phyloP scores from a whole-genome alignment of 306 rosid species.

The Sphenostylis stenocarpa region DNA sequence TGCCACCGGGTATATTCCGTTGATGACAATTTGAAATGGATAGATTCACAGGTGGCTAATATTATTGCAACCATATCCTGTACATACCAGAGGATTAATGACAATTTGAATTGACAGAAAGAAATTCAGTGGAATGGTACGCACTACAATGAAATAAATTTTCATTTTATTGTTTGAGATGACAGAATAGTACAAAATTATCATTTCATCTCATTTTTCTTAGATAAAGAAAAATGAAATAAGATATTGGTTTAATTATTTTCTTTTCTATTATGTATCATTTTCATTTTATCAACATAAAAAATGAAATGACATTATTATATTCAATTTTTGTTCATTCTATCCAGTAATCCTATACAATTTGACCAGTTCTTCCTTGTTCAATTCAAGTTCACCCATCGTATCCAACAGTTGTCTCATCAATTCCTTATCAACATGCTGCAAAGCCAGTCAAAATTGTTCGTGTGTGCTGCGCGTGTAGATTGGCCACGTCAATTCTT shows the following conservation, averaged over 20 bases:
- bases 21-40: conserved; percentile 1
- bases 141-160: background rate
- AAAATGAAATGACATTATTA: background rate
- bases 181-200: background rate
- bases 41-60: background rate
- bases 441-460: conserved; percentile 26
- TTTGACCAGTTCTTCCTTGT: background rate
- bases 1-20: conserved; percentile 32
- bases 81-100: background rate
- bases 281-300: too few relatives aligned
- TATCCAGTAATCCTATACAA: background rate
- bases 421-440: conserved; percentile 7
- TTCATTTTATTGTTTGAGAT: background rate
- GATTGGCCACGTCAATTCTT: conserved; percentile 1
- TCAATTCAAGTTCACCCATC: background rate
- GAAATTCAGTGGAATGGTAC: background rate
- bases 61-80: background rate
- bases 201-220: background rate
- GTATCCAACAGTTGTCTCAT: background rate
- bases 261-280: too few relatives aligned
- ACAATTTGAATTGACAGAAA: background rate
- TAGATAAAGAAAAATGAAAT: background rate
- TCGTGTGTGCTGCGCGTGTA: background rate
- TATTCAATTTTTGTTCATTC: background rate
- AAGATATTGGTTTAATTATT: too few relatives aligned